Evolutionary conservation across 139 green algal genomes (phyloP).

Genomic region (Protoeuglena noctilucae): DNA sequence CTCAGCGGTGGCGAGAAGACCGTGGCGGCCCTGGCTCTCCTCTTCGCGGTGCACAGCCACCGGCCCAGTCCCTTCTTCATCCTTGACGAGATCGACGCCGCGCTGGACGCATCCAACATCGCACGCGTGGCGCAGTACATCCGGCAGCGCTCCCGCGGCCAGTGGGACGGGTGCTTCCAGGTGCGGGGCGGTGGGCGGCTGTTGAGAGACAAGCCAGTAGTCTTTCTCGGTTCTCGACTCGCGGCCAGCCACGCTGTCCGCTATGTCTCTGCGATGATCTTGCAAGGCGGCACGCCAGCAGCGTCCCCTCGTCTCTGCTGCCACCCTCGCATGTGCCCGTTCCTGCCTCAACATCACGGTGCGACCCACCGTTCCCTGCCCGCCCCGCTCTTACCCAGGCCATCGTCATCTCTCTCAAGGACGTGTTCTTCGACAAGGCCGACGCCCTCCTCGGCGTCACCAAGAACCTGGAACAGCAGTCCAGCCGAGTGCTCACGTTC

Average conservation of each 20-base stretch:
- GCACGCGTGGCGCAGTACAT: slow-evolving; percentile 83
- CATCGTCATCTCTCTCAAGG: slow-evolving; percentile 90
- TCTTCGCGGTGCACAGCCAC: slow-evolving; percentile 92
- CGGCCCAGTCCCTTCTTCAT: slow-evolving; percentile 91
- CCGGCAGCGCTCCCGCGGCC: slow-evolving; percentile 19
- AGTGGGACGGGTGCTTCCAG: not conserved
- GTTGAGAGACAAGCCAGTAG: slow-evolving; percentile 1
- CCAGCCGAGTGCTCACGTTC: slow-evolving; percentile 54
- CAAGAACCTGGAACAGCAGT: slow-evolving; percentile 28
- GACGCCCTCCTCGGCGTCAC: slow-evolving; percentile 82
- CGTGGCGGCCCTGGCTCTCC: slow-evolving; percentile 82
- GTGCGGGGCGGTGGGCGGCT: not conserved
- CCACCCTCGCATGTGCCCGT: not conserved
- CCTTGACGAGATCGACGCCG: slow-evolving; percentile 87
- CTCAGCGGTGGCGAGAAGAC: slow-evolving; percentile 81
- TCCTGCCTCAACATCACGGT: too few species aligned
- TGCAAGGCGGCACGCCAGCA: not conserved
- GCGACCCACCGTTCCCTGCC: too few species aligned
- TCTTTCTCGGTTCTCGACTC: not conserved
- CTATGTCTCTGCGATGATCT: not conserved
- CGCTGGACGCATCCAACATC: slow-evolving; percentile 89
- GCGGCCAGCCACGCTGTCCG: not conserved
- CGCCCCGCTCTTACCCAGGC: slow-evolving; percentile 25
- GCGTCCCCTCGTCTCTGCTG: slow-evolving; percentile 18
- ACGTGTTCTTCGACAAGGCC: slow-evolving; percentile 90